These are phyloP conservation scores for Pyricularia sp. DNA, from an alignment of 2,329 filamentous ascomycete species.

Conservation along the genomic window DNA sequence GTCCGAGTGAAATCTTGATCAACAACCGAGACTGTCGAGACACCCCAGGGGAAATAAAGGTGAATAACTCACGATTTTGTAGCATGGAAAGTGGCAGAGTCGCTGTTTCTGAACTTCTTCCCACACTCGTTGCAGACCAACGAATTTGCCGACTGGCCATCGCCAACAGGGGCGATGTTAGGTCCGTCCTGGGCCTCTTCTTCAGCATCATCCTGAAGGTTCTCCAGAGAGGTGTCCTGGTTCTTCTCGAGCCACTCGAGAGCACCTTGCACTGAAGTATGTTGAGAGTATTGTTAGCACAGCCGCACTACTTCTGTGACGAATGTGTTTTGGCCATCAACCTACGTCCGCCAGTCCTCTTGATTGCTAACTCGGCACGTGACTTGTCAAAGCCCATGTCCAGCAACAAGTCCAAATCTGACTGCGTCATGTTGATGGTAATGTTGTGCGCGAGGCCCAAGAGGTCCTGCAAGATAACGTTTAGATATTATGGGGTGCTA, in stretches of 20 bases:
- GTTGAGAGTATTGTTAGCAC: conserved; percentile 13
- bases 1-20: neutral
- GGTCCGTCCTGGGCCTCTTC: conserved; percentile 37
- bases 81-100: conserved; percentile 82
- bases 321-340: neutral
- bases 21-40: neutral
- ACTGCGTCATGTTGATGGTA: conserved; percentile 38
- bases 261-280: conserved; percentile 67
- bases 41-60: no score
- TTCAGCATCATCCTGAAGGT: conserved; percentile 48
- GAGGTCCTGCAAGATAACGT: neutral
- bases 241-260: conserved; percentile 93
- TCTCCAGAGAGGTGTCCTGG: conserved; percentile 77
- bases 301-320: neutral
- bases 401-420: conserved; percentile 51
- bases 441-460: neutral
- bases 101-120: conserved; percentile 77
- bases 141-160: conserved; percentile 65
- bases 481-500: neutral
- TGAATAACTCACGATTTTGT: conserved; percentile 58
- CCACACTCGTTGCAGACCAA: conserved; percentile 92
- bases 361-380: conserved; percentile 73
- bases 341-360: conserved; percentile 72
- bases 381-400: conserved; percentile 78
- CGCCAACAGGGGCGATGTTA: conserved; percentile 52